These are phyloP conservation scores for Jacaranda copaia DNA, from an alignment of 257 asterid genomes.

Conservation along the genomic window DNA sequence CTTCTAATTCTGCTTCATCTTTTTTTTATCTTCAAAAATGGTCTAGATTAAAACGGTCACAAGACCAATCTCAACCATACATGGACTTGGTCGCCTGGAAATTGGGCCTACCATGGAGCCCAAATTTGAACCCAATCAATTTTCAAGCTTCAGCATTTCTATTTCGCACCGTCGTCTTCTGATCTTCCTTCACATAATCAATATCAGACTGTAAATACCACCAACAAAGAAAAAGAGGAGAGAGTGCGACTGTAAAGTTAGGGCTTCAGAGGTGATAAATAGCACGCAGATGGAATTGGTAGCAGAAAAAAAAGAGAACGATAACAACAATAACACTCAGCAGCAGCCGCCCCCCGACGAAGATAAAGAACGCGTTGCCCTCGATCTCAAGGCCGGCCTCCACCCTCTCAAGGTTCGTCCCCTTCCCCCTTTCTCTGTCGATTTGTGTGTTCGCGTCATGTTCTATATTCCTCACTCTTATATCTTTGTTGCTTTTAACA, in stretches of 20 bases:
- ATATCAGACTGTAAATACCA: background rate
- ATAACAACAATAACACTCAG: slow-evolving; percentile 38
- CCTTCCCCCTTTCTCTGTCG: background rate
- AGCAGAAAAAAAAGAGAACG: slow-evolving; percentile 57
- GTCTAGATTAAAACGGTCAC: too few species aligned
- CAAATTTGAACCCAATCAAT: background rate
- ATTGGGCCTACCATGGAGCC: background rate
- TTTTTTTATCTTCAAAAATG: too few species aligned
- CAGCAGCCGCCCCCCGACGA: slow-evolving; percentile 43
- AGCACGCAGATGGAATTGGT: slow-evolving; percentile 54
- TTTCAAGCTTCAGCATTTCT: background rate
- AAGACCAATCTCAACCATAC: too few species aligned
- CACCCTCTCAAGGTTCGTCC: slow-evolving; percentile 85
- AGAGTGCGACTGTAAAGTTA: background rate
- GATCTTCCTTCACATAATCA: background rate
- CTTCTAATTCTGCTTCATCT: too few species aligned
- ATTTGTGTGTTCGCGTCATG: background rate
- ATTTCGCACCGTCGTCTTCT: background rate
- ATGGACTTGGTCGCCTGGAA: background rate
- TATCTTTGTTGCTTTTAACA: background rate
- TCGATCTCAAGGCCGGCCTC: slow-evolving; percentile 86
- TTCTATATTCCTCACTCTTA: background rate
- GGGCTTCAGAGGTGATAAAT: slow-evolving; percentile 34
- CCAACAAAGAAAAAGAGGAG: background rate
- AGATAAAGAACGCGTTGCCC: slow-evolving; percentile 68